Conservation (phyloP, 352 stramenopile genomes). For the Pythium scleroteichum region DNA sequence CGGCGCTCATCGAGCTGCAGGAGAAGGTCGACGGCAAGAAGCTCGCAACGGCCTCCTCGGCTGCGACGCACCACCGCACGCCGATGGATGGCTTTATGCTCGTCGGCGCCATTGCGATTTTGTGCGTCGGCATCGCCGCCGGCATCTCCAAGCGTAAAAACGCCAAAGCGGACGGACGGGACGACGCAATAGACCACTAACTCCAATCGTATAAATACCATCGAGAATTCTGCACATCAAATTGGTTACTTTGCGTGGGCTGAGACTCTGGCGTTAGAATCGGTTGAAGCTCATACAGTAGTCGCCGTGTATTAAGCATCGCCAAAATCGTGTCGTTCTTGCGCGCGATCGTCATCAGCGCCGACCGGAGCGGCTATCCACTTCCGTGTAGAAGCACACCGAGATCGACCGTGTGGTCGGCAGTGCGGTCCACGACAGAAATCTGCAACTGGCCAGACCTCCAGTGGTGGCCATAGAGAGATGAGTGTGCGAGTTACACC, state of each 20-base stretch:
- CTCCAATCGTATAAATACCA: too few relatives aligned
- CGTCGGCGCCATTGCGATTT: slow-evolving; percentile 20
- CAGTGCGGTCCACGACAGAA: neutral
- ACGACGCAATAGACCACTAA: neutral
- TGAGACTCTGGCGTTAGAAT: too few relatives aligned
- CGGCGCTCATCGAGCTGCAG: slow-evolving; percentile 5
- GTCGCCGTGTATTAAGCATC: too few relatives aligned
- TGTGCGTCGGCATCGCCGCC: slow-evolving; percentile 19
- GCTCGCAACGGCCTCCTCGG: neutral
- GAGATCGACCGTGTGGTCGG: too few relatives aligned
- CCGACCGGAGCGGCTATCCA: too few relatives aligned
- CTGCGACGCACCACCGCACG: slow-evolving; percentile 14
- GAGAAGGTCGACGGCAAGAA: slow-evolving; percentile 2
- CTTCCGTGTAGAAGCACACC: neutral
- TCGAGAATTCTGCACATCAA: too few relatives aligned
- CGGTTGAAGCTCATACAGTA: too few relatives aligned
- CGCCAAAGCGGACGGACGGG: neutral
- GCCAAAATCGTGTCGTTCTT: too few relatives aligned
- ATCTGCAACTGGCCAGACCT: neutral
- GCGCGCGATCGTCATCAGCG: too few relatives aligned
- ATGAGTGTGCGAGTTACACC: too few relatives aligned
- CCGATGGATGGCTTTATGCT: slow-evolving; percentile 13
- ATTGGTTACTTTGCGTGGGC: too few relatives aligned
- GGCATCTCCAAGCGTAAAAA: slow-evolving; percentile 15
- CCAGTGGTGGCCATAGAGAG: too few relatives aligned